Evolutionary conservation across 202 grass and related monocot species (phyloP).

Genomic region (Elaeis oleifera): DNA sequence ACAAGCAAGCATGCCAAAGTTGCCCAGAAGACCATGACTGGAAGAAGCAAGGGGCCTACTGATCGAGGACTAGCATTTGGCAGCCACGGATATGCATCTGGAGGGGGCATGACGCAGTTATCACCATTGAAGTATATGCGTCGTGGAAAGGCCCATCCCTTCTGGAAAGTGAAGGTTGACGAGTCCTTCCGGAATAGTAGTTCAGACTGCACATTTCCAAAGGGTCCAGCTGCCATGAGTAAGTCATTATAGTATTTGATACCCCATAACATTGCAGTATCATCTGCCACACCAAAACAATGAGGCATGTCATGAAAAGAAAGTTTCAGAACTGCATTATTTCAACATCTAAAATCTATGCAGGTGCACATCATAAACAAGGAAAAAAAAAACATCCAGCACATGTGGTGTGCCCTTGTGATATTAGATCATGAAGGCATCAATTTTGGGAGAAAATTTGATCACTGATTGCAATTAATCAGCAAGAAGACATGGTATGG

Average conservation of each 20-base stretch:
- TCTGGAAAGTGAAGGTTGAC: constrained; percentile 59
- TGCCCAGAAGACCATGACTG: constrained; percentile 45
- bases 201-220: constrained; percentile 84
- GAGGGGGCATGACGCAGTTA: constrained; percentile 90
- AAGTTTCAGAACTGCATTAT: too few relatives aligned
- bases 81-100: constrained; percentile 82
- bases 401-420: too few relatives aligned
- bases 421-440: too few relatives aligned
- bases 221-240: constrained; percentile 76
- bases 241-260: constrained; percentile 98
- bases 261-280: constrained; percentile 99
- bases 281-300: constrained; percentile 46
- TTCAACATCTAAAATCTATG: too few relatives aligned
- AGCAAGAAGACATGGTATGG: not conserved
- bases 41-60: constrained; percentile 39
- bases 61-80: constrained; percentile 59
- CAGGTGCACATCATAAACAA: too few relatives aligned
- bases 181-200: constrained; percentile 73
- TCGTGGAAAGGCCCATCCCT: constrained; percentile 89
- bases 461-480: not conserved
- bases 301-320: not conserved
- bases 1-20: constrained; percentile 49
- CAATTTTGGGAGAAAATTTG: too few relatives aligned
- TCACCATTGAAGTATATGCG: constrained; percentile 93
- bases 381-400: not conserved